These are phyloP conservation scores for Cercospora sp. DNA, from an alignment of 2,329 filamentous ascomycete genomes.

Conservation along the genomic window DNA sequence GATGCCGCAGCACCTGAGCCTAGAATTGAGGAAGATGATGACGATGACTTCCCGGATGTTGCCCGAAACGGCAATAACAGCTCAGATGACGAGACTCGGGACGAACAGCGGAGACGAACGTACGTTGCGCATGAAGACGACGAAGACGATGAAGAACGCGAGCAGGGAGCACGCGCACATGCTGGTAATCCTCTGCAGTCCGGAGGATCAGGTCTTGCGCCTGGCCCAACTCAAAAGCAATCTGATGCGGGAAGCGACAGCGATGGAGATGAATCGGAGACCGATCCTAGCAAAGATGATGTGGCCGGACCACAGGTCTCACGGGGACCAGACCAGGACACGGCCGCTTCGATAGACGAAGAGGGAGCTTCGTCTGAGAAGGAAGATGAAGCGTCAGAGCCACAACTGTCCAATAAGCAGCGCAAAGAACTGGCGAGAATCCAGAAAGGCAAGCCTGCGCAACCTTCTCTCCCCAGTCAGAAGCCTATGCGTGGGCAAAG, in stretches of 20 bases:
- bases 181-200: slow-evolving; percentile 46
- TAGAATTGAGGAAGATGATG: slow-evolving; percentile 33
- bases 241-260: slow-evolving; percentile 32
- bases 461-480: slow-evolving; percentile 21
- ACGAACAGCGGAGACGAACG: slow-evolving; percentile 25
- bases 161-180: slow-evolving; percentile 23
- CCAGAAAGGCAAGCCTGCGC: slow-evolving; percentile 24
- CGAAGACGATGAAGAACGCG: slow-evolving; percentile 21
- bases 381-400: slow-evolving; percentile 31
- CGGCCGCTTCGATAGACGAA: slow-evolving; percentile 18
- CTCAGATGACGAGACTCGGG: slow-evolving; percentile 32
- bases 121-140: slow-evolving; percentile 32
- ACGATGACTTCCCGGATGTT: slow-evolving; percentile 46
- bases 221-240: slow-evolving; percentile 14
- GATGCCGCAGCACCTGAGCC: slow-evolving; percentile 29
- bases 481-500: slow-evolving; percentile 65
- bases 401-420: slow-evolving; percentile 43
- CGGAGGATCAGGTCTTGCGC: slow-evolving; percentile 1
- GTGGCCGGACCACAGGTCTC: not conserved
- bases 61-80: slow-evolving; percentile 24
- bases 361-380: not conserved
- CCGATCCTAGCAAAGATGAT: not conserved
- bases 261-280: slow-evolving; percentile 13
- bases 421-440: slow-evolving; percentile 24
- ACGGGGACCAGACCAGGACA: not conserved